Evolutionary conservation across 306 rosid species (phyloP).

Genomic region (Carpinus viminea): DNA sequence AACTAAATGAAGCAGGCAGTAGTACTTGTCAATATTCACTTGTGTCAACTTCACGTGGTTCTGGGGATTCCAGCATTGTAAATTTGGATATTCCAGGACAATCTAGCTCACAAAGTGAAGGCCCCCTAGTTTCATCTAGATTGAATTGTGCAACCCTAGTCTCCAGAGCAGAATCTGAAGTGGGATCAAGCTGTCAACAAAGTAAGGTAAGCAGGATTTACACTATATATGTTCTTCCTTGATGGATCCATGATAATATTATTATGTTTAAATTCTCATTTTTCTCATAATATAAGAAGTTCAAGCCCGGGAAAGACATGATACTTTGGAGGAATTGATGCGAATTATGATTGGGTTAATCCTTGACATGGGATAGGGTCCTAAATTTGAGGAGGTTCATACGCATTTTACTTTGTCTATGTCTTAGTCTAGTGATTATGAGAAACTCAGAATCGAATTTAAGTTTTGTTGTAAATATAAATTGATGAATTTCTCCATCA

Average conservation of each 20-base stretch:
- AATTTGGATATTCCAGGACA: slow-evolving; percentile 27
- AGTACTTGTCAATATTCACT: slow-evolving; percentile 31
- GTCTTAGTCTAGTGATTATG: background rate
- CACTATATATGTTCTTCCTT: background rate
- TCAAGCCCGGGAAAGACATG: background rate
- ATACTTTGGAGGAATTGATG: background rate
- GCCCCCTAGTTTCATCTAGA: slow-evolving; percentile 20
- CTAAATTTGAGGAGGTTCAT: background rate
- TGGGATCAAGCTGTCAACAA: slow-evolving; percentile 45
- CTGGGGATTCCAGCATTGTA: slow-evolving; percentile 36
- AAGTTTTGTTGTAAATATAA: background rate
- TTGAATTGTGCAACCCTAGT: slow-evolving; percentile 14
- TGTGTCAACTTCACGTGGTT: slow-evolving; percentile 45
- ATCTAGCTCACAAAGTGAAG: slow-evolving; percentile 17
- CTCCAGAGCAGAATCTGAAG: slow-evolving; percentile 24
- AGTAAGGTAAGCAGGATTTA: slow-evolving; percentile 47
- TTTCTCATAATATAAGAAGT: slow-evolving; percentile 1
- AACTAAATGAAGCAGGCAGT: slow-evolving; percentile 47
- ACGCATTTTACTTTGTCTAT: background rate
- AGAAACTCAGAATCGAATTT: background rate
- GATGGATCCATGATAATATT: background rate
- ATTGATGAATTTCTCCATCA: slow-evolving; percentile 2
- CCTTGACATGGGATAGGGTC: background rate
- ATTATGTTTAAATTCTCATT: background rate
- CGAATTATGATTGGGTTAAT: background rate